Evolutionary conservation across 2,329 filamentous ascomycete genomes (phyloP).

Genomic region (Clonostachys chloroleuca): DNA sequence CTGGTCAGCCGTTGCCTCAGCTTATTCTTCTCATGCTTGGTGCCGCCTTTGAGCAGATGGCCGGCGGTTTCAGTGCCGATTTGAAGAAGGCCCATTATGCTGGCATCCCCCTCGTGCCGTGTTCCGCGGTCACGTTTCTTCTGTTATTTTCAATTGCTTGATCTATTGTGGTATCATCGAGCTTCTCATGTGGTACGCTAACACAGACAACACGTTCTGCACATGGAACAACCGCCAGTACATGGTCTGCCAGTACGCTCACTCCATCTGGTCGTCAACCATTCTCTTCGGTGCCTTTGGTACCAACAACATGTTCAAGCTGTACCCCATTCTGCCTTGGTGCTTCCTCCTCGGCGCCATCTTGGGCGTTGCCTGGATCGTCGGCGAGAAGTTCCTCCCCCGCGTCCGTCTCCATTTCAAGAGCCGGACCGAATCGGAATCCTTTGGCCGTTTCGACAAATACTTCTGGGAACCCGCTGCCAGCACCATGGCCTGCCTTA

Average conservation of each 20-base stretch:
- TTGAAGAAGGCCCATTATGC: conserved; percentile 23
- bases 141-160: conserved; percentile 17
- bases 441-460: conserved; percentile 10
- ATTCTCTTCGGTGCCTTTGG: conserved; percentile 16
- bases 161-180: conserved; percentile 23
- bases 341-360: conserved; percentile 26
- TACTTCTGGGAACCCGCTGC: conserved; percentile 13
- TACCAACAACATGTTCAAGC: conserved; percentile 15
- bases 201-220: conserved; percentile 19
- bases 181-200: conserved; percentile 5
- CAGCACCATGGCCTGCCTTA: conserved; percentile 36
- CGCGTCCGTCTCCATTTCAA: conserved; percentile 7
- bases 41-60: conserved; percentile 12
- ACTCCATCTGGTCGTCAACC: conserved; percentile 19
- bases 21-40: conserved; percentile 15
- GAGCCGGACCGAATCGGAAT: conserved; percentile 6
- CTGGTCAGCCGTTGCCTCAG: conserved; percentile 13
- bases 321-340: conserved; percentile 15
- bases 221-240: conserved; percentile 15
- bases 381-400: conserved; percentile 15
- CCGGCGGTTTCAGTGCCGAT: conserved; percentile 13
- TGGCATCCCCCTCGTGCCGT: conserved; percentile 20
- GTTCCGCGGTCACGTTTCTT: conserved; percentile 14
- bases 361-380: conserved; percentile 18
- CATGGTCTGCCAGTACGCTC: conserved; percentile 21